Base-by-base conservation (phyloP, 75 land plant genomes). In the Azolla pinnata region DNA sequence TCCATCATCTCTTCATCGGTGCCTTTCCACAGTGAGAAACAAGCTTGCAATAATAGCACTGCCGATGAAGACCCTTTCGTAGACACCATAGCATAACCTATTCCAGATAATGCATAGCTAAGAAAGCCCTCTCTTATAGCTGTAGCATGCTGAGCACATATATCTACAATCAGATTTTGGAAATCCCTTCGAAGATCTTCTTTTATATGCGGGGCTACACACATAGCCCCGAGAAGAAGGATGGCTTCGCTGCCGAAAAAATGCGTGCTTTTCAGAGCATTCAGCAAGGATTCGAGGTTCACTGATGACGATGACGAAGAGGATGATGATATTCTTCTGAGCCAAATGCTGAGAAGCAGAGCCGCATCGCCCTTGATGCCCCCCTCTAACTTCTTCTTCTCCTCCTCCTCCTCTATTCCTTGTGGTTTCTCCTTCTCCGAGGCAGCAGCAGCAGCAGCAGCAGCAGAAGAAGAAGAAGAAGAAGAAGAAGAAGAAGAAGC, bases 61-160 rank as follows among this genome's bases (percentile, higher is more conserved):
- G 20, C 17, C 60, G 75, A 72, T 51, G 60, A 33, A 31, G 31
- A 31, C 28, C 34, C 48, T 16, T 60, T 44, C 10, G 75, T 51
- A 3, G 69, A 72, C 31, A 70, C 64, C 38, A 91, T 58, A 45
- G 86, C 82, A 66, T 87, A 91, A 9, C 97, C 97, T 14, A 72
- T 65, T 29, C 88, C 97, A 0, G 82, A 86, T 28, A 91, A 62
- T 0, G 74, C 74, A 35, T 76, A 67, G 8, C 78, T 47, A 35
- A 70, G 23, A 17, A 57, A 40, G n/a, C 44, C 29, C 16, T 57
- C 40, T 21, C 67, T 45, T 24, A 71, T 46, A 0, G 16, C 48
- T 4, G 30, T 47, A 23, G 63, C 70, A 33, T 66, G 62, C 30
- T 63, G 68, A 28, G 82, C 23, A 1, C 82, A 29, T 57, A 64